Evolutionary conservation across 495 filamentous ascomycete genomes (phyloP), one percentile per base, ranked within the genome.

Genomic region (Aspergillus mulundensis): DNA sequence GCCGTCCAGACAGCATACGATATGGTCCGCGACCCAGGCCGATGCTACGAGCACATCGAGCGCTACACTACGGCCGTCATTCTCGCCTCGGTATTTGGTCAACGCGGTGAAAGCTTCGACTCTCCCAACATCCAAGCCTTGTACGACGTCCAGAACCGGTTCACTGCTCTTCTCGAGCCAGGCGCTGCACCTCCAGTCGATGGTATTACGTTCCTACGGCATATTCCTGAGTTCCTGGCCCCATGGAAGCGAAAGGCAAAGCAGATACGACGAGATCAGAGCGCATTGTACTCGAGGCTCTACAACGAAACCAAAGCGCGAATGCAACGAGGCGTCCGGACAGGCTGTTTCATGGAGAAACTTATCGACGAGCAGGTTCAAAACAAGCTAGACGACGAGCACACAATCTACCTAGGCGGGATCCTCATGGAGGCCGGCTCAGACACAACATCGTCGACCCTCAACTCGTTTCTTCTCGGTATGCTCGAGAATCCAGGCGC

Each of bases 341-440:
- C 47, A 7, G 47, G 47, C 5, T 50, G 47, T 16, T 50, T 50
- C 20, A 50, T 50, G 47, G 47, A 50, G 47, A 50, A 50, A 16
- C 10, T 50, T 1, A 38, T 50, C 32, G 47, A 50, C 14, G 47
- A 39, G 7, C 47, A 50, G 8, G 47, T 3, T 0, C 38, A 39
- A 30, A 50, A 38, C n/a, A 3, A 8, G 7, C 18, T 50, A 8
- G 47, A 50, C 12, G 47, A 50, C 6, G 47, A 50, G 47, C 47
- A 50, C 18, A 50, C 30, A 18, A 50, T 30, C 2, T 50, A 50
- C 23, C 47, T 50, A 1, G 47, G 47, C 3, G 47, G 47, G 3
- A 50, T 50, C 16, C 47, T 50, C 32, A 50, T 50, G 47, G 47
- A 50, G 23, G 47, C 47, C 5, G 47, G 47, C 1, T 50, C 47